Base-by-base conservation (phyloP, 2,329 filamentous ascomycete genomes). In the Aspergillus japonicus region DNA sequence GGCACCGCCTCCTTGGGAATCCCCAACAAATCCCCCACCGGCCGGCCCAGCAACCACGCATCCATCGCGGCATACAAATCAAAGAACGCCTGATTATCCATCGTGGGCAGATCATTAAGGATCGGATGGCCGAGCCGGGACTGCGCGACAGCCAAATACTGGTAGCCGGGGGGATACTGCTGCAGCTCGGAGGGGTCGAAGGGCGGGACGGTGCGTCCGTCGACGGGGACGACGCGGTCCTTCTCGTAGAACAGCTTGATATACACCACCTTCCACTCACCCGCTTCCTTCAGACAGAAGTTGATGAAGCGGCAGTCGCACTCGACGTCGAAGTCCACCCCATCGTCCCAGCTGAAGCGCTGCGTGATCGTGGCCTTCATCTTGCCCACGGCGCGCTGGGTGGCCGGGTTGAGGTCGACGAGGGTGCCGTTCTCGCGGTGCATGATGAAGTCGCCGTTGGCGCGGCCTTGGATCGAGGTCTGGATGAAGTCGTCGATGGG, bases 361-460 rank as follows among this genome's bases (percentile, higher is more conserved):
- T 54, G 52, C 23, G 52, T 54, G 26, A 54, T 54, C 21, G 52
- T 54, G 19, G 52, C 52, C 16, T 54, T 54, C 52, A 54, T 54
- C 14, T 54, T 54, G 4, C 52, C 52, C 23, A 54, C 47, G 1
- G 52, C 52, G 14, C 52, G 52, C 10, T 21, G 12, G 16, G 52
- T 54, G 3, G 39, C 6, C 21, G 52, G 52, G 24, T 54, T 54
- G 21, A 54, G 39, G n/a, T 54, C 52, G 10, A 54, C 52, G 7
- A 54, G 52, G 8, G 52, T 54, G 39, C 52, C 52, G 39, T 31
- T 47, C 24, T 54, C 52, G 39, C 52, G 52, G 23, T 54, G 52
- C 52, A 54, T 54, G 52, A 54, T 54, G 5, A 47, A 42, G 39
- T 54, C 52, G 12, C 52, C 52, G 10, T 47, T 33, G 16, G 52